A percentile compares a stretch with the other conserved stretches of the same genome.
Conservation (phyloP, 2,329 filamentous ascomycete species). For the Ceratocystis cubensis region DNA sequence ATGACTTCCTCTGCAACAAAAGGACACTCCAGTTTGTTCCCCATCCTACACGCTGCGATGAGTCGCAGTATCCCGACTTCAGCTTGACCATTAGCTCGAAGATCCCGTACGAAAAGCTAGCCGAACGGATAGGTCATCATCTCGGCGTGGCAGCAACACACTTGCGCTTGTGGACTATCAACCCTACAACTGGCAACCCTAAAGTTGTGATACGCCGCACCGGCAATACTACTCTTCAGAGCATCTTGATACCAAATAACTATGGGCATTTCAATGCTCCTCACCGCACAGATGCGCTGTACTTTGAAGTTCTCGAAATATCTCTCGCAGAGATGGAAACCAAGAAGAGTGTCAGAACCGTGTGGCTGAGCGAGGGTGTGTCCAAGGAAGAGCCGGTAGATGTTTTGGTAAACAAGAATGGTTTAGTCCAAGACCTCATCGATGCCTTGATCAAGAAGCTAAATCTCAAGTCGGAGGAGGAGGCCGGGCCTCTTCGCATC, state of each 20-base stretch:
- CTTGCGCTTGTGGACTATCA: constrained; percentile 81
- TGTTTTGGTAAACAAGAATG: constrained; percentile 76
- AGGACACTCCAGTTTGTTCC: constrained; percentile 68
- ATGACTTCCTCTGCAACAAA: constrained; percentile 83
- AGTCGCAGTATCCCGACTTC: constrained; percentile 52
- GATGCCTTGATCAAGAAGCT: constrained; percentile 67
- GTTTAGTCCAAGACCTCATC: constrained; percentile 66
- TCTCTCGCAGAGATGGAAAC: constrained; percentile 86
- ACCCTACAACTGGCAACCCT: constrained; percentile 60
- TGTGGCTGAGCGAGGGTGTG: constrained; percentile 78
- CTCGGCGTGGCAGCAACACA: constrained; percentile 72
- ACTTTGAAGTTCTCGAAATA: constrained; percentile 89
- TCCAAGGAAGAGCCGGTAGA: constrained; percentile 80
- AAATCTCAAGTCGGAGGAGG: constrained; percentile 59
- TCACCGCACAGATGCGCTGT: constrained; percentile 66
- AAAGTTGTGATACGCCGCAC: constrained; percentile 65
- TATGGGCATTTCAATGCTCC: constrained; percentile 54
- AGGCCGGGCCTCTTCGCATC: constrained; percentile 58
- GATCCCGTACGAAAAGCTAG: constrained; percentile 77
- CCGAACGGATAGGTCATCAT: constrained; percentile 68
- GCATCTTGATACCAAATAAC: constrained; percentile 66
- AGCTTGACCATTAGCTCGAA: constrained; percentile 71
- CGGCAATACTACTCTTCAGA: constrained; percentile 56
- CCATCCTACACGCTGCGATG: constrained; percentile 44
- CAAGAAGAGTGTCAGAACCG: constrained; percentile 75